Evolutionary conservation across 2,329 filamentous ascomycete genomes (phyloP).

Genomic region (Fusarium nelsonii): DNA sequence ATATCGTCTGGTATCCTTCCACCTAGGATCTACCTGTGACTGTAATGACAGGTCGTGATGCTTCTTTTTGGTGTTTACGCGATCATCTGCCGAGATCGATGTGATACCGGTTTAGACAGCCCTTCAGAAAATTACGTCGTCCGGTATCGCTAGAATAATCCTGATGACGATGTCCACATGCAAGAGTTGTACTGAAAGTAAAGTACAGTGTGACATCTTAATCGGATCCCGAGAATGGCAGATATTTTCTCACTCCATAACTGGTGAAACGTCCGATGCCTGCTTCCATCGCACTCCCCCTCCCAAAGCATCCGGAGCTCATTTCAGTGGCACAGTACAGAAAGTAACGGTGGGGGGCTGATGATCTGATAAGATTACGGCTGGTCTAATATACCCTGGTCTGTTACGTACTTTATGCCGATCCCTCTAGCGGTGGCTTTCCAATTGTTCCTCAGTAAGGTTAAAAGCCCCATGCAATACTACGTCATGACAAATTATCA

Average conservation of each 20-base stretch:
- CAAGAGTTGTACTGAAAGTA: background rate
- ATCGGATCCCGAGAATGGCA: background rate
- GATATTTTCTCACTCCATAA: constrained; percentile 3
- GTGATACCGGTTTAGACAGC: background rate
- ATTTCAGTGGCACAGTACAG: constrained; percentile 11
- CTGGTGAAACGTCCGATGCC: constrained; percentile 22
- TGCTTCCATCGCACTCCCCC: background rate
- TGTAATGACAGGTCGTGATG: background rate
- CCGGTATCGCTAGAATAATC: constrained; percentile 7
- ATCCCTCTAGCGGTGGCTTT: background rate
- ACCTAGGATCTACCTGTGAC: background rate
- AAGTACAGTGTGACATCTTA: constrained; percentile 5
- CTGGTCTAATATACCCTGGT: background rate
- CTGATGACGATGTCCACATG: constrained; percentile 16
- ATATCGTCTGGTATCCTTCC: background rate
- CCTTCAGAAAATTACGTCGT: background rate
- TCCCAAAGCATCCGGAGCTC: background rate
- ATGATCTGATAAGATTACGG: constrained; percentile 30
- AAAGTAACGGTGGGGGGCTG: constrained; percentile 1
- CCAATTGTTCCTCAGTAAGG: background rate
- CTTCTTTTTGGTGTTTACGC: constrained; percentile 1
- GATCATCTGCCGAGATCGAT: background rate
- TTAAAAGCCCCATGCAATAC: background rate
- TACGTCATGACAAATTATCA: constrained; percentile 15
- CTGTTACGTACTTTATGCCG: constrained; percentile 14